Conservation (phyloP, 192 early-diverging fungal species). For the Backusella parvicylindrica region DNA sequence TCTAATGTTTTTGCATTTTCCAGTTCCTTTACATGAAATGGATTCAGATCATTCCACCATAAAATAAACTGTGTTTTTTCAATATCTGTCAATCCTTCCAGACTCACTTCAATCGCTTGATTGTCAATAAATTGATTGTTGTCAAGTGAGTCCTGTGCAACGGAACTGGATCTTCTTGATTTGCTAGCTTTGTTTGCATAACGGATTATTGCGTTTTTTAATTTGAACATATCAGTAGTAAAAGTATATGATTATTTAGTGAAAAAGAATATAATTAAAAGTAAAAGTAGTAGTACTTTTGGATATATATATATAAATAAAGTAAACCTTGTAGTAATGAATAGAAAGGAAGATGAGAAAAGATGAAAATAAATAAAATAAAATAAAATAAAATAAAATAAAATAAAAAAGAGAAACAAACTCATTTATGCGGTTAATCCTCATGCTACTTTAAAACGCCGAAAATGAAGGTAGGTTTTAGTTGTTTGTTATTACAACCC, state of each 20-base stretch:
- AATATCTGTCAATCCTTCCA: background rate
- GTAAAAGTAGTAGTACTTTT: background rate
- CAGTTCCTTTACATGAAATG: conserved; percentile 12
- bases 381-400: too few species aligned
- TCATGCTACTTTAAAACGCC: background rate
- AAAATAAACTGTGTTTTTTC: background rate
- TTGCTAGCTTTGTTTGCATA: background rate
- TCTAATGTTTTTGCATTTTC: conserved; percentile 7
- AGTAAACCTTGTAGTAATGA: background rate
- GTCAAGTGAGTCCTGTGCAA: background rate
- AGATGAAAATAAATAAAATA: too few species aligned
- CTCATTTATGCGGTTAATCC: background rate
- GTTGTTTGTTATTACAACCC: background rate
- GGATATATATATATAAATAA: background rate
- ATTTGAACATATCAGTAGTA: background rate
- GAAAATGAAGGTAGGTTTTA: background rate
- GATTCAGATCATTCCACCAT: conserved; percentile 33
- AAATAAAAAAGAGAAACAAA: background rate
- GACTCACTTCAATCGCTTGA: background rate
- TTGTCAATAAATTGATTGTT: background rate
- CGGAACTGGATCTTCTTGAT: background rate
- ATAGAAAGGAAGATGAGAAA: background rate
- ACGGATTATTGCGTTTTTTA: background rate
- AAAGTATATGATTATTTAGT: background rate
- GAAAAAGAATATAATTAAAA: background rate